Conservation (phyloP, 2,329 filamentous ascomycete genomes). For the Meredithiella fracta region DNA sequence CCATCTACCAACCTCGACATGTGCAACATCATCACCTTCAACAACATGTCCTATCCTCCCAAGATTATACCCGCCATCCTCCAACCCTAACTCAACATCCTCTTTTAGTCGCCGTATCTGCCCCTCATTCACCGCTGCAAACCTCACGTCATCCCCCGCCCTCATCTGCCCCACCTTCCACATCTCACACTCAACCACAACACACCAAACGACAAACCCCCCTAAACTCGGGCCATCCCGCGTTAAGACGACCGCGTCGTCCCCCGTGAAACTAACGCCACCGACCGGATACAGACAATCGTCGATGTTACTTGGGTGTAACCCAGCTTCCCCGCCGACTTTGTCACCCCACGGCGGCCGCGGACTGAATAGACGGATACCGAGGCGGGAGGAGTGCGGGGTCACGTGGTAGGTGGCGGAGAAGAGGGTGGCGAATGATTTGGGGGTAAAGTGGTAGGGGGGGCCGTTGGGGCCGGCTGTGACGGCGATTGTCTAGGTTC, state of each 20-base stretch:
- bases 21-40: background rate
- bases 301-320: conserved; percentile 28
- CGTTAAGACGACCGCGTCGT: conserved; percentile 25
- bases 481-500: conserved; percentile 21
- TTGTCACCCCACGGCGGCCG: conserved; percentile 23
- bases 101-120: conserved; percentile 14
- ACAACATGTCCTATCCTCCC: background rate
- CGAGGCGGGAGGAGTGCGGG: conserved; percentile 26
- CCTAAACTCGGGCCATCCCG: conserved; percentile 27
- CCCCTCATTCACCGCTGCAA: conserved; percentile 20
- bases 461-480: conserved; percentile 25
- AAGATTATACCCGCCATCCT: background rate
- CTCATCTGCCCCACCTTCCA: conserved; percentile 28
- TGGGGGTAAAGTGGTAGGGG: conserved; percentile 24
- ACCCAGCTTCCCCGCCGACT: conserved; percentile 24
- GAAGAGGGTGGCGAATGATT: conserved; percentile 19
- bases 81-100: background rate
- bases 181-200: conserved; percentile 24
- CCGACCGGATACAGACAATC: conserved; percentile 26
- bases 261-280: conserved; percentile 28
- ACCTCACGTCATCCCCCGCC: conserved; percentile 24
- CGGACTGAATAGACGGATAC: conserved; percentile 25
- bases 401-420: conserved; percentile 23
- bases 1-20: background rate
- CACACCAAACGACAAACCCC: conserved; percentile 26